Evolutionary conservation across 1,139 yeast species (phyloP), one percentile per base, ranked within the genome.

Genomic region (Yamadazyma siamensis): DNA sequence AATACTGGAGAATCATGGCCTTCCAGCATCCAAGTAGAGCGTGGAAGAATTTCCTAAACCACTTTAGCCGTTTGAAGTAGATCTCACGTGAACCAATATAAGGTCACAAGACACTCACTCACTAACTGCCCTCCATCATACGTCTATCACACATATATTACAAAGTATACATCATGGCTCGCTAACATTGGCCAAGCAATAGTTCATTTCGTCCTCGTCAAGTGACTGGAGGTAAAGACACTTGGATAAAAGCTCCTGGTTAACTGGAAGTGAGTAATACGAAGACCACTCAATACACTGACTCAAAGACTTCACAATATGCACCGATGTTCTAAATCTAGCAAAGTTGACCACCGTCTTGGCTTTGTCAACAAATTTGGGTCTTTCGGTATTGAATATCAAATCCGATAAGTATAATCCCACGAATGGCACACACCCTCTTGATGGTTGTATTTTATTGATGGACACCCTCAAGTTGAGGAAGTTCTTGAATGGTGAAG

Each of bases 351-450:
- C 70, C 33, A 81, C 53, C 36, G 65, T 65, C 12, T 67, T 71
- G 9, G 54, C 58, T 23, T 60, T 52, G 33, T 40, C 43, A 27
- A 67, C 54, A 31, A 65, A 61, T 12, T 69, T 65, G 4, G 77
- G 75, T 41, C 88, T 69, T 48, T 86, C 94, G 4, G 88, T 78
- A 52, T 87, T 87, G 51, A 81, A 76, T 1, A 86, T 78, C 47
- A 89, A 67, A 54, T 91, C 97, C 2, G 89, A 80, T 30, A 91
- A 56, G 47, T 86, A 88, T 25, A 91, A 66, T 2, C 95, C 96
- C 31, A 89, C 76, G 53, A 88, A 89, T 15, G 97, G 97, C 29
- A 89, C 78, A 46, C 95, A 81, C 2, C 97, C 97, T 36, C 65
- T 70, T 2, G 85, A 71, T 10, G 88, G 87, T 33, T 74, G 75